Base-by-base conservation (phyloP, 164 flowering plant species). In the Berberis thunbergii region DNA sequence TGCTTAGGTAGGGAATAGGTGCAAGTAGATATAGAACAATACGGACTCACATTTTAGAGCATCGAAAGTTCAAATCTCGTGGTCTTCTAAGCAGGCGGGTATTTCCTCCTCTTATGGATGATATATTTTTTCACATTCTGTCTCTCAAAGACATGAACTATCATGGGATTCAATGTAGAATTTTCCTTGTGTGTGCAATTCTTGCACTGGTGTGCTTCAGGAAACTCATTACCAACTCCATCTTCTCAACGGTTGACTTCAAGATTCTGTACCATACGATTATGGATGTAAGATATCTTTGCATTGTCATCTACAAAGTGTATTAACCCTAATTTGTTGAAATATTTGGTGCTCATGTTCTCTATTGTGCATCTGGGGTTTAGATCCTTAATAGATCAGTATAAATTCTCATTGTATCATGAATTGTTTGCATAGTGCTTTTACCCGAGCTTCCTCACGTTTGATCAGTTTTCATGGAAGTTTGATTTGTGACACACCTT, bases 1-100 rank as follows among this genome's bases (percentile, higher is more conserved):
- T 78, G 84, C 76, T 45, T 55, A 13, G 66, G 46, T 54, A 75
- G 68, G n/a, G 76, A 73, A 41, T 64, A 71, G 56, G 50, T 42
- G 40, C 67, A 69, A 65, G 72, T 65, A 55, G 71, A 48, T 60
- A 43, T 49, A 43, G 26, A 46, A 45, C 49, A 60, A 43, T 49
- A 43, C 26, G 12, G 49, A 56, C 66, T 59, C 54, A 48, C 50
- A 6, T 7, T 11, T 48, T 6, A 11, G 50, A 48, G 7, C 50
- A 48, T 2, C 10, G 50, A 2, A 11, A 48, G 7, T 48, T 48
- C 7, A 1, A 11, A 6, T 11, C 10, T 11, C 7, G 50, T 7
- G 7, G 2, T 48, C 50, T 48, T 48, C 50, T 48, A 7, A 48
- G 10, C 9, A 48, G 10, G 26, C 50, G 50, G 50, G 50, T 48